Conservation (phyloP, 176 grass and related monocot species). For the Sorghum bicolor region Sorghum_bicolor_NCBIv3 NC_012870.2:80827001-80827500, state of each 20-base stretch:
- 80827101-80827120: conserved; percentile 21
- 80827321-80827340: conserved; percentile 74
- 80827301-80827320: conserved; percentile 44
- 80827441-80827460: not conserved
- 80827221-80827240: conserved; percentile 30
- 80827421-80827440: conserved; percentile 67
- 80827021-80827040: not conserved
- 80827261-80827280: conserved; percentile 72
- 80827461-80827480: not conserved
- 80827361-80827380: conserved; percentile 57
- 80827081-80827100: conserved; percentile 16
- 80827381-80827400: conserved; percentile 91
- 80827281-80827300: conserved; percentile 68
- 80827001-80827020: not conserved
- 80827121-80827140: conserved; percentile 11
- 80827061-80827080: not conserved
- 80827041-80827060: conserved; percentile 22
- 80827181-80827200: not conserved
- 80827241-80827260: conserved; percentile 58
- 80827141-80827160: conserved; percentile 15
- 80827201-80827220: not conserved
- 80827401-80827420: conserved; percentile 52
- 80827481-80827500: not conserved
- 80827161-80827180: conserved; percentile 46
- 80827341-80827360: conserved; percentile 41